Percentiles rank a stretch among this genome's conserved stretches.
Conservation (phyloP, 176 grass and related monocot genomes). For the Cymbopogon citratus region DNA sequence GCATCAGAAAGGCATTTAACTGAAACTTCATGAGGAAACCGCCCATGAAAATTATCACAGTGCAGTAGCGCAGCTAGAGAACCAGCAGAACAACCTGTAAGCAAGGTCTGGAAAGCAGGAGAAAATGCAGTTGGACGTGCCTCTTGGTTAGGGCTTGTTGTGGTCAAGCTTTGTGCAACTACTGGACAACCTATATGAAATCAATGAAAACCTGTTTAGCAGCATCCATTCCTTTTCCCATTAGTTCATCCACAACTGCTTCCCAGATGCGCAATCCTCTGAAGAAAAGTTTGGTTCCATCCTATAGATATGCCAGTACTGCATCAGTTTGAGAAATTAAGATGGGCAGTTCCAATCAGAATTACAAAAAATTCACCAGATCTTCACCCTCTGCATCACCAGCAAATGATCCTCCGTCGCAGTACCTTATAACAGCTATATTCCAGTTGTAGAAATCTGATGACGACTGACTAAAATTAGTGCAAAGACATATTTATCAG, state of each 20-base stretch:
- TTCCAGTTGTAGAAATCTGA: conserved; percentile 90
- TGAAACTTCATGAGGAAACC: conserved; percentile 29
- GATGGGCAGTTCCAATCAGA: neutral
- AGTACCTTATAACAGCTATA: conserved; percentile 68
- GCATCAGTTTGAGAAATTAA: neutral
- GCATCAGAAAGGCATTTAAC: conserved; percentile 81
- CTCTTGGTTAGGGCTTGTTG: neutral
- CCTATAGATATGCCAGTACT: conserved; percentile 29
- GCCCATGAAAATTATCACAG: conserved; percentile 59
- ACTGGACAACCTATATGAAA: neutral
- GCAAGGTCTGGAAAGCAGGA: conserved; percentile 48
- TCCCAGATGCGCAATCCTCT: conserved; percentile 70
- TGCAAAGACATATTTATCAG: neutral
- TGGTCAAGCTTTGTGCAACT: neutral
- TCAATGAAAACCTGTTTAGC: conserved; percentile 54
- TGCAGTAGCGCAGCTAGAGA: conserved; percentile 60
- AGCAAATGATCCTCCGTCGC: conserved; percentile 70
- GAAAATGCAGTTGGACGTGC: neutral
- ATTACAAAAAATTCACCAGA: conserved; percentile 24
- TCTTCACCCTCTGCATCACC: conserved; percentile 51
- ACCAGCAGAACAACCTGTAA: conserved; percentile 87
- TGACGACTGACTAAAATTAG: neutral
- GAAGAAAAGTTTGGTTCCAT: conserved; percentile 54
- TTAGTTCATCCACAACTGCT: conserved; percentile 56
- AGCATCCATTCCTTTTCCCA: conserved; percentile 46